Evolutionary conservation across 306 rosid species (phyloP).

Genomic region (Lithocarpus polystachyus): DNA sequence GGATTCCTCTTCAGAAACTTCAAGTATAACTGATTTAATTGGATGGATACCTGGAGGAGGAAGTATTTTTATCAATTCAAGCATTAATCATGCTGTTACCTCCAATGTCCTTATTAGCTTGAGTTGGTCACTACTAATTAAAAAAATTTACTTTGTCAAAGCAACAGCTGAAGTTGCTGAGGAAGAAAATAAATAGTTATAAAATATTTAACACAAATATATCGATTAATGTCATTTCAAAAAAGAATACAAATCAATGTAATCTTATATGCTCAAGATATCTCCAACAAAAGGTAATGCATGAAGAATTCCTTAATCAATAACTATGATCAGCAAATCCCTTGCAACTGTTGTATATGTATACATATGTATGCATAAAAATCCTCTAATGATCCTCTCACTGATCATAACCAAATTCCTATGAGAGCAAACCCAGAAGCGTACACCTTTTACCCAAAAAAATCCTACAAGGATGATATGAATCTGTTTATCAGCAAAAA

Average conservation of each 20-base stretch:
- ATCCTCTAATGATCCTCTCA: background rate
- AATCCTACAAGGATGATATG: background rate
- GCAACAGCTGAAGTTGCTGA: background rate
- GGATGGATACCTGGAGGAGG: no score
- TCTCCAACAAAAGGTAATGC: background rate
- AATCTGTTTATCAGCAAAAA: no score
- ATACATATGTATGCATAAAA: background rate
- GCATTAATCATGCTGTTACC: no score
- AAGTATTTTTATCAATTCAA: no score
- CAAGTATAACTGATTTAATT: no score
- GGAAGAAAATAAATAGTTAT: background rate
- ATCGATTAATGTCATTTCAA: background rate
- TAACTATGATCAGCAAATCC: background rate
- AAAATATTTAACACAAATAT: background rate
- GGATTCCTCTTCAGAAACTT: slow-evolving; percentile 89
- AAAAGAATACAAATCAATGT: background rate
- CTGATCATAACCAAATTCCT: background rate
- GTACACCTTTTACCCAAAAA: background rate
- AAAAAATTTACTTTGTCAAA: background rate
- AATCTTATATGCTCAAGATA: background rate
- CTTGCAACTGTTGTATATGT: background rate
- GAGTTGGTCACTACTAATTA: slow-evolving; percentile 5
- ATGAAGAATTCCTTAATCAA: background rate
- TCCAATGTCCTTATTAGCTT: slow-evolving; percentile 9
- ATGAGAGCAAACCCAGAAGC: no score